A percentile compares a stretch with the other conserved stretches of the same genome.
These are phyloP conservation scores for Roridomyces roridus DNA, from an alignment of 768 basidiomycete species.

Conservation along the genomic window DNA sequence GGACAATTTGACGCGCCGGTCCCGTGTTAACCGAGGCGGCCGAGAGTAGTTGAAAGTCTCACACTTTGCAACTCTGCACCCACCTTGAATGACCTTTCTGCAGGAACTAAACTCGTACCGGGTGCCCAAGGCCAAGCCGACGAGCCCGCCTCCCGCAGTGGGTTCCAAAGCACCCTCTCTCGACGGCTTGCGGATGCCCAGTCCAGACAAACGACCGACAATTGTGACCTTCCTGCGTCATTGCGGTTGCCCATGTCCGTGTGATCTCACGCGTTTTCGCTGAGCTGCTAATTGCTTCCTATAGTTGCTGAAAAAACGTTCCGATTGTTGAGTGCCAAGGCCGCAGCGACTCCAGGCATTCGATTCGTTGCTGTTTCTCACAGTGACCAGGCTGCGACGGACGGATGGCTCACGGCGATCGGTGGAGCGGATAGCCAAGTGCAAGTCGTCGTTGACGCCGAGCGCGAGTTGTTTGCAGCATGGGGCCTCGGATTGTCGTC, in stretches of 20 bases:
- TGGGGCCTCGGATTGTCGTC: constrained; percentile 16
- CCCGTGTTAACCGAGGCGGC: no score
- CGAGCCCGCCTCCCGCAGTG: background rate
- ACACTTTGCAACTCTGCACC: no score
- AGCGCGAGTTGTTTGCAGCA: constrained; percentile 1
- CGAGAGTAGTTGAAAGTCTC: no score
- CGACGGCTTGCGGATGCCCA: background rate
- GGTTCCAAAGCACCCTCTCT: constrained; percentile 10
- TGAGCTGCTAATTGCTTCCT: no score
- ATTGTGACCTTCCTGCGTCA: constrained; percentile 13
- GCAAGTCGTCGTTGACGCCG: constrained; percentile 8
- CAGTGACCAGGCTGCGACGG: constrained; percentile 3
- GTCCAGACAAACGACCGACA: background rate
- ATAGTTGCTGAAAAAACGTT: constrained; percentile 4
- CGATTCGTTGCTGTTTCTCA: constrained; percentile 19
- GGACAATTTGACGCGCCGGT: no score
- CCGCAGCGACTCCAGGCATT: background rate
- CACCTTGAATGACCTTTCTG: constrained; percentile 5
- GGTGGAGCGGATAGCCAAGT: background rate
- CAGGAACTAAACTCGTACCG: constrained; percentile 11
- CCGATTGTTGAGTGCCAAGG: constrained; percentile 1
- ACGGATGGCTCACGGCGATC: constrained; percentile 9
- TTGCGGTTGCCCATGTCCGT: constrained; percentile 20
- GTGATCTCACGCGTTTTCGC: background rate
- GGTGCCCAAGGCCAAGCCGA: constrained; percentile 1